Base-by-base conservation (phyloP, 2,329 filamentous ascomycete genomes). In the Biscogniauxia marginata region DNA sequence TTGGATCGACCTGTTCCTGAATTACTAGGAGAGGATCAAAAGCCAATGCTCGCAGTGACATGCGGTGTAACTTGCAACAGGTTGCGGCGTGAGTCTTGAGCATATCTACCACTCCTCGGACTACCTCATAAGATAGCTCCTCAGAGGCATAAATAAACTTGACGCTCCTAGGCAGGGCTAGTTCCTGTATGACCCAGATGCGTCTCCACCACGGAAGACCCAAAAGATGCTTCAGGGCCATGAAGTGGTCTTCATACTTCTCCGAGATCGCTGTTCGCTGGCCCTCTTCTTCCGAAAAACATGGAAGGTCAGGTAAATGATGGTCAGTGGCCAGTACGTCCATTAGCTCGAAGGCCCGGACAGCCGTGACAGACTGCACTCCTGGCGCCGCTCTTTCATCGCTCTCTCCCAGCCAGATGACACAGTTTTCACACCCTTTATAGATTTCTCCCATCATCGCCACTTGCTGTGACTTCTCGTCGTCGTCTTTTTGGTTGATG, bases 141-240 rank as follows among this genome's bases (percentile, higher is more conserved):
- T 56, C 54, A 11, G 50, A 56, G 22, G 53, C 53, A 8, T 49
- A 55, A 1, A 50, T 19, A 18, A 56, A 54, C 3, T 47, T 25
- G 8, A 55, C 48, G 20, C 30, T 16, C 7, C 21, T 39, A 20
- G 57, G 50, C n/a, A 59, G 19, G 6, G 46, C 50, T 11, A 53
- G 39, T 23, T 54, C 57, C 47, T 59, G 54, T 4, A 53, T 34
- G 18, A 59, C 43, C 57, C 54, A 56, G 13, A 59, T 49, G n/a
- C 57, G 54, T n/a, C 46, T 53, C 53, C 50, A 54, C 51, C 54
- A 54, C 6, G 54, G 50, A 5, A 50, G 24, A 13, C 56, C 19
- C 4, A 49, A 30, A 7, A 56, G 24, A 19, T 30, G 30, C 16
- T 30, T 22, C 11, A 55, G 18, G 13, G 45, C 22, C 19, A 44